These are phyloP conservation scores for Paraphoma chrysanthemicola DNA, from an alignment of 2,329 filamentous ascomycete species.

Conservation along the genomic window DNA sequence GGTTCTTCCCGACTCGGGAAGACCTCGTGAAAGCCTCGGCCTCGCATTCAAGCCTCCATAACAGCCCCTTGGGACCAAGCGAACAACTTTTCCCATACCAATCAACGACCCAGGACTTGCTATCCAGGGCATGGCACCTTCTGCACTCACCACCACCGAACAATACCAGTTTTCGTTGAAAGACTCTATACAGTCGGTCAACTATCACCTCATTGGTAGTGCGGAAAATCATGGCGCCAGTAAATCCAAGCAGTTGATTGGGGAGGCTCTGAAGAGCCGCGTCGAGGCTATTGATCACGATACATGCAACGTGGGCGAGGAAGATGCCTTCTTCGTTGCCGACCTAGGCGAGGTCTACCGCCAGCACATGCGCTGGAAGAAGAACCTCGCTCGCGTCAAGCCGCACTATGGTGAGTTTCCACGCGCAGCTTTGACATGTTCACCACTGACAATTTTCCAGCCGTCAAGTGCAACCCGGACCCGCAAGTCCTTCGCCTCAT, in stretches of 20 bases:
- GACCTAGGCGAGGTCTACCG: slow-evolving; percentile 98
- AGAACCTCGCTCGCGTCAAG: slow-evolving; percentile 88
- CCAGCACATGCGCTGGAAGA: slow-evolving; percentile 98
- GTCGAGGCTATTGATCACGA: slow-evolving; percentile 86
- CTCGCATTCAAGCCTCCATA: slow-evolving; percentile 97
- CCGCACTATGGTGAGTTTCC: slow-evolving; percentile 84
- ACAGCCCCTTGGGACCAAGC: slow-evolving; percentile 56
- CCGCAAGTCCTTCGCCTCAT: slow-evolving; percentile 86
- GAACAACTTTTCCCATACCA: slow-evolving; percentile 6
- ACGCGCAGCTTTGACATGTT: not conserved
- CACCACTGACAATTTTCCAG: slow-evolving; percentile 56
- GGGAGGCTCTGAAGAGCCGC: slow-evolving; percentile 83
- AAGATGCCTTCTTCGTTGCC: slow-evolving; percentile 98
- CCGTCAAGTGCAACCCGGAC: slow-evolving; percentile 99
- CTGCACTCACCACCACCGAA: slow-evolving; percentile 62
- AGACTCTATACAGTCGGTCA: slow-evolving; percentile 34
- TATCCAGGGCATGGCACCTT: slow-evolving; percentile 73
- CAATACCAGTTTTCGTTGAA: slow-evolving; percentile 52
- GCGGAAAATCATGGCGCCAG: slow-evolving; percentile 58
- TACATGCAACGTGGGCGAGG: slow-evolving; percentile 86
- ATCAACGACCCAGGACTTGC: slow-evolving; percentile 24
- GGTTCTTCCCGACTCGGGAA: slow-evolving; percentile 99
- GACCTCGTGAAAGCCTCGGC: slow-evolving; percentile 90
- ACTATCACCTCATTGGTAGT: slow-evolving; percentile 34
- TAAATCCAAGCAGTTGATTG: slow-evolving; percentile 79